A percentile compares a stretch with the other conserved stretches of the same genome.
These are phyloP conservation scores for Tilletiopsis washingtonensis DNA, from an alignment of 1,284 basidiomycete species.

Conservation along the genomic window DNA sequence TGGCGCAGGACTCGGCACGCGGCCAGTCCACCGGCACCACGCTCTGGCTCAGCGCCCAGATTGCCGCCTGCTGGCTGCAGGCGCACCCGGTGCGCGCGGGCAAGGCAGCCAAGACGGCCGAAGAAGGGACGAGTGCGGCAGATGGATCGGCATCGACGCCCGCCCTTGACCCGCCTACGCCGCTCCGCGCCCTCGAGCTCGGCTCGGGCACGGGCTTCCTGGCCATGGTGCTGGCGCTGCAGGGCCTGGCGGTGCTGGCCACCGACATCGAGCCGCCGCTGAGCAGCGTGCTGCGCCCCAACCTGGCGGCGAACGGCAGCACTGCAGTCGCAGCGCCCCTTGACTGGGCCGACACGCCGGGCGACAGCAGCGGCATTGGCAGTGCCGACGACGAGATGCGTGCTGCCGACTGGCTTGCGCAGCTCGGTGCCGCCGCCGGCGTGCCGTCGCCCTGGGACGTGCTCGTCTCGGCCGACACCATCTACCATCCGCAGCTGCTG, in stretches of 20 bases:
- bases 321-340: background rate
- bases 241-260: background rate
- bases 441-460: background rate
- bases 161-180: background rate
- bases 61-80: background rate
- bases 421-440: background rate
- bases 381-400: background rate
- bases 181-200: conserved; percentile 29
- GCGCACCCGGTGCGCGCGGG: background rate
- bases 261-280: conserved; percentile 1
- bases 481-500: background rate
- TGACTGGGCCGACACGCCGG: background rate
- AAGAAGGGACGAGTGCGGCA: too few species aligned
- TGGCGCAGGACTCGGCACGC: background rate
- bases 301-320: background rate
- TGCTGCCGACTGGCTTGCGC: background rate
- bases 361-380: background rate
- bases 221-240: conserved; percentile 21
- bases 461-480: background rate
- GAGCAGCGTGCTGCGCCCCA: background rate
- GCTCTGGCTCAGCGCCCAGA: background rate
- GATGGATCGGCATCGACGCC: conserved; percentile 24
- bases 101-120: background rate
- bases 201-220: conserved; percentile 42
- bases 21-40: background rate